Conservation (phyloP, 1,139 yeast genomes). For the Yamadazyma mexicana region DNA sequence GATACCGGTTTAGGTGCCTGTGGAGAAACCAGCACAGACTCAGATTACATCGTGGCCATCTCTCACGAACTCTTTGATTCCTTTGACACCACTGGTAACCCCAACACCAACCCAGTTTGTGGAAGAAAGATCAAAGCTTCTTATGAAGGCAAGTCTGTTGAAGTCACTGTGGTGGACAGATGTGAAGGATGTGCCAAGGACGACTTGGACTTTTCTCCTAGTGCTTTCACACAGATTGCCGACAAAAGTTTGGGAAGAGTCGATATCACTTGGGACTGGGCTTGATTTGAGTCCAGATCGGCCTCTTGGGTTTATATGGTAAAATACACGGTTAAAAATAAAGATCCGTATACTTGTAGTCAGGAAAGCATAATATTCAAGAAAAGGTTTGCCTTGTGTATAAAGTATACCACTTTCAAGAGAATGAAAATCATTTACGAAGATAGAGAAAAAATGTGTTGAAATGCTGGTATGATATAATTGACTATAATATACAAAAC, state of each 20-base stretch:
- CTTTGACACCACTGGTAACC: slow-evolving; percentile 30
- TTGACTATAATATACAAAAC: too few species aligned
- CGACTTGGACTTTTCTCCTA: slow-evolving; percentile 48
- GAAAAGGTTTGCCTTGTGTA: neutral
- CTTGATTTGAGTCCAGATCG: slow-evolving; percentile 4
- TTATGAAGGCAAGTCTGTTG: slow-evolving; percentile 42
- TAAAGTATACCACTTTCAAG: too few species aligned
- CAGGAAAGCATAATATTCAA: neutral
- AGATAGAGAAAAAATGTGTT: too few species aligned
- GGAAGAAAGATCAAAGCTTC: slow-evolving; percentile 41
- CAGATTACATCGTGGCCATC: slow-evolving; percentile 50
- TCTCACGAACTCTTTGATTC: slow-evolving; percentile 36
- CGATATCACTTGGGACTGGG: slow-evolving; percentile 43
- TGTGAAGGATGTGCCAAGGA: slow-evolving; percentile 40
- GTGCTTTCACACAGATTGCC: slow-evolving; percentile 41
- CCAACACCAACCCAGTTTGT: slow-evolving; percentile 45
- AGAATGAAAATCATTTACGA: too few species aligned
- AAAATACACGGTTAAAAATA: slow-evolving; percentile 1
- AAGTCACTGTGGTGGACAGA: slow-evolving; percentile 43
- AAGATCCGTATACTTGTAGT: too few species aligned
- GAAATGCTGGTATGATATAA: too few species aligned
- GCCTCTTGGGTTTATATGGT: neutral
- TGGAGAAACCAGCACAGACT: slow-evolving; percentile 46
- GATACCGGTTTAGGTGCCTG: slow-evolving; percentile 63
- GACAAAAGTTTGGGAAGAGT: slow-evolving; percentile 42